phyloP scores from a whole-genome alignment of 1,284 basidiomycete species.

The Ustilago vetiveriae region DNA sequence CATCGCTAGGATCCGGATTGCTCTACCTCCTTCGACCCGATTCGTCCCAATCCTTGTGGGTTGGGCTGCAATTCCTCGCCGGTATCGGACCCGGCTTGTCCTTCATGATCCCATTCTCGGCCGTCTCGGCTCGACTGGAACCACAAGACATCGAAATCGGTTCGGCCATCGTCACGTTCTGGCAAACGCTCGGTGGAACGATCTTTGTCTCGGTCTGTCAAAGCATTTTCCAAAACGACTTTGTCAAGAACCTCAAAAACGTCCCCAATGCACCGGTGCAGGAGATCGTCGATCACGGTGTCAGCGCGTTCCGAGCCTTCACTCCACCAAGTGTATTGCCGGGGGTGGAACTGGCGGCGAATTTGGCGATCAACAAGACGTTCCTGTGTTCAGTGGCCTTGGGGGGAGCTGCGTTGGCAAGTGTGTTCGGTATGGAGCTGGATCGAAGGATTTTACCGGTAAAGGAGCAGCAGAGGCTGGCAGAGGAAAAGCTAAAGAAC shows the following conservation, averaged over 20 bases:
- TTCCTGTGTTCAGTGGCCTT: constrained; percentile 30
- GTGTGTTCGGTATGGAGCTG: constrained; percentile 48
- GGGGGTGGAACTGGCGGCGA: constrained; percentile 28
- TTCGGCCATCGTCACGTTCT: constrained; percentile 48
- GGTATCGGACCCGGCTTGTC: constrained; percentile 40
- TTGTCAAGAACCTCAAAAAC: constrained; percentile 18
- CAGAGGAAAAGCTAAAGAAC: background rate
- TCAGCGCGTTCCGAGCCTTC: constrained; percentile 37
- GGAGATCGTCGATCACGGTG: constrained; percentile 33
- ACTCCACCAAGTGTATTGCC: constrained; percentile 23
- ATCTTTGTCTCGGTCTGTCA: constrained; percentile 43
- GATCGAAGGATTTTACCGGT: constrained; percentile 24
- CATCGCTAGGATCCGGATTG: constrained; percentile 29
- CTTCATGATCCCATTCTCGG: constrained; percentile 51
- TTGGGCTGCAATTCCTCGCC: constrained; percentile 45
- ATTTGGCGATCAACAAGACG: constrained; percentile 37
- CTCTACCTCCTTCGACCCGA: constrained; percentile 39
- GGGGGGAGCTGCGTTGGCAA: constrained; percentile 30
- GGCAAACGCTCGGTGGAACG: constrained; percentile 46
- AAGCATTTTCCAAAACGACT: constrained; percentile 51
- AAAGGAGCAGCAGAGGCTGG: background rate
- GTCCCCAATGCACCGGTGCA: constrained; percentile 29
- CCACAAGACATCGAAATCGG: constrained; percentile 44
- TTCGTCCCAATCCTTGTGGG: constrained; percentile 26
- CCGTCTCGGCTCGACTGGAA: constrained; percentile 30